Percentiles rank a stretch among this genome's conserved stretches.
phyloP scores from a whole-genome alignment of 2,329 filamentous ascomycete species.

The Claviceps digitariae region DNA sequence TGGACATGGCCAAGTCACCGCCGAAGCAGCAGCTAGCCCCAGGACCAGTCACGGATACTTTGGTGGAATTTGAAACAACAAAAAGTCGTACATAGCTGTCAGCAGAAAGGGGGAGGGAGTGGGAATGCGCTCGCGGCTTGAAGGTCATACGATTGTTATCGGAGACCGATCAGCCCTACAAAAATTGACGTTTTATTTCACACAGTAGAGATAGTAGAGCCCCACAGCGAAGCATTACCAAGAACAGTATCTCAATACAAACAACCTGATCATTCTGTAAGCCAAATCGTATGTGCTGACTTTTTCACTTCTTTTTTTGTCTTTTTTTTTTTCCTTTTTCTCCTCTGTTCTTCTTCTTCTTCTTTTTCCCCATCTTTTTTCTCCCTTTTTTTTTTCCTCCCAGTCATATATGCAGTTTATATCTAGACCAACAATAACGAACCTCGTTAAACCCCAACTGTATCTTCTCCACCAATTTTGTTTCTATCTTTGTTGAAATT shows the following conservation, averaged over 20 bases:
- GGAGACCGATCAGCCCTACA: not conserved
- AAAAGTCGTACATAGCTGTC: not conserved
- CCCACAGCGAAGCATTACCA: not conserved
- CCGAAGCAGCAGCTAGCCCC: not conserved
- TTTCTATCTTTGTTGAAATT: too few relatives aligned
- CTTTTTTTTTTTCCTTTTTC: not conserved
- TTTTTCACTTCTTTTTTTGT: not conserved
- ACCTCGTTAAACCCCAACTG: too few relatives aligned
- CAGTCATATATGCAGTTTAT: not conserved
- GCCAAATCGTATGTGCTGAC: not conserved
- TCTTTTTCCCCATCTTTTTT: not conserved
- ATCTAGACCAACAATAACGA: not conserved
- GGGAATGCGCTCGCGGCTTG: not conserved
- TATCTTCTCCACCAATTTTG: too few relatives aligned
- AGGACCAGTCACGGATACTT: not conserved
- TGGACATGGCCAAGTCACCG: not conserved
- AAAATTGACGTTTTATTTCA: not conserved
- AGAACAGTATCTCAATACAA: not conserved
- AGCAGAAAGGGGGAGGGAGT: not conserved
- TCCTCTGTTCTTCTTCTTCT: too few relatives aligned
- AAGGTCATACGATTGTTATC: not conserved
- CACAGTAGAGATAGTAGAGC: not conserved
- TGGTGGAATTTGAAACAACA: not conserved
- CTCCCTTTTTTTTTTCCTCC: not conserved
- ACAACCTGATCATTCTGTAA: not conserved